phyloP scores from a whole-genome alignment of 176 grass and related monocot species.

The Aegilops sharonensis region DNA sequence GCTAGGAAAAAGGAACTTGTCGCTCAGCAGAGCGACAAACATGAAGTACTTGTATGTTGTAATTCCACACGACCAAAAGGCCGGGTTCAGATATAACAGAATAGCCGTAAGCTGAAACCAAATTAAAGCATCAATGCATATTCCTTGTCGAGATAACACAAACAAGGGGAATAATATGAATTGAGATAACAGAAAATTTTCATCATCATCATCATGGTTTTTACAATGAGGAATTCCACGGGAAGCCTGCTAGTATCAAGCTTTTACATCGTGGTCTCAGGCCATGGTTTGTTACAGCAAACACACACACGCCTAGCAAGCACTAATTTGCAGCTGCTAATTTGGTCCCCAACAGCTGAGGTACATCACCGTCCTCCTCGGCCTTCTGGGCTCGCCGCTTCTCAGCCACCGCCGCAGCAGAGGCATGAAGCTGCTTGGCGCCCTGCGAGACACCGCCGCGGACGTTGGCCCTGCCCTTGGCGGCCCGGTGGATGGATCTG shows the following conservation, averaged over 20 bases:
- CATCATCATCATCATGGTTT: background rate
- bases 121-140: too few relatives aligned
- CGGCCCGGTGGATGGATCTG: constrained; percentile 30
- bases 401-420: constrained; percentile 18
- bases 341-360: constrained; percentile 62
- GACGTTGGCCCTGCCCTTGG: constrained; percentile 9
- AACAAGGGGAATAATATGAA: background rate
- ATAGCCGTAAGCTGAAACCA: background rate
- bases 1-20: too few relatives aligned
- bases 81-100: background rate
- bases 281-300: background rate
- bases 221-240: background rate
- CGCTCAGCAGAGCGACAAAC: too few relatives aligned
- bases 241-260: too few relatives aligned
- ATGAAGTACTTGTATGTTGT: too few relatives aligned
- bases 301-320: background rate
- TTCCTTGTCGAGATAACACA: background rate
- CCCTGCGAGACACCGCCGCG: background rate
- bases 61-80: too few relatives aligned
- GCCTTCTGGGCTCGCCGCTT: constrained; percentile 19
- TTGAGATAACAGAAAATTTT: background rate
- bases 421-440: background rate
- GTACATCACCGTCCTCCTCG: constrained; percentile 71
- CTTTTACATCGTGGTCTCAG: background rate
- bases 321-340: background rate